These are phyloP conservation scores for Hemileia vastatrix DNA, from an alignment of 1,284 basidiomycete species.

Conservation along the genomic window DNA sequence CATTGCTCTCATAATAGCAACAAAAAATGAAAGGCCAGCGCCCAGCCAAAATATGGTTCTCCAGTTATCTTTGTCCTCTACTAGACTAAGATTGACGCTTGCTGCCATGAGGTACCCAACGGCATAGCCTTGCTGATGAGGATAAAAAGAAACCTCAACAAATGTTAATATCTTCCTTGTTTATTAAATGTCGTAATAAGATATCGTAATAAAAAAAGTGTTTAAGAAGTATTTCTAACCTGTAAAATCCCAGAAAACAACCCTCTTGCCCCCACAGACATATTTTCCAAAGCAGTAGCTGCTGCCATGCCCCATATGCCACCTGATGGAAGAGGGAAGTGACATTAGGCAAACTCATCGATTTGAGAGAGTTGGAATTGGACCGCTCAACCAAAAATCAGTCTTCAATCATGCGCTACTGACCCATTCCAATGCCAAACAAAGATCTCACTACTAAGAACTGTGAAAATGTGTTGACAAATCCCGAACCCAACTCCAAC, in stretches of 20 bases:
- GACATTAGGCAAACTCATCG: too few relatives aligned
- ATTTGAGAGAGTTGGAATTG: too few relatives aligned
- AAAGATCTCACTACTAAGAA: slow-evolving; percentile 48
- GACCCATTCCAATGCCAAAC: slow-evolving; percentile 49
- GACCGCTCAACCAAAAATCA: too few relatives aligned
- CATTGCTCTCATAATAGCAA: slow-evolving; percentile 59
- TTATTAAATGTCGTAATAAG: slow-evolving; percentile 52
- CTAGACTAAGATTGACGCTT: slow-evolving; percentile 30
- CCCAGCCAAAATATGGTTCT: slow-evolving; percentile 50
- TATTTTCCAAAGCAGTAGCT: slow-evolving; percentile 69
- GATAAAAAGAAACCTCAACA: not conserved
- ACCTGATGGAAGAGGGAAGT: too few relatives aligned
- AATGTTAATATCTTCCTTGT: slow-evolving; percentile 40
- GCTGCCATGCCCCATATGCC: slow-evolving; percentile 48
- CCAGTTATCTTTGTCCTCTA: slow-evolving; percentile 45
- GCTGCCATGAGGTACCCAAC: slow-evolving; percentile 33
- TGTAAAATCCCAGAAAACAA: slow-evolving; percentile 74
- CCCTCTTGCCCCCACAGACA: slow-evolving; percentile 76
- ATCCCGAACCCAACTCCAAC: slow-evolving; percentile 63
- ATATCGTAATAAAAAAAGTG: slow-evolving; percentile 53
- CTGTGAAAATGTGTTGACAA: slow-evolving; percentile 47
- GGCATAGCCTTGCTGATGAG: slow-evolving; percentile 28
- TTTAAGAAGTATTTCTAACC: slow-evolving; percentile 59
- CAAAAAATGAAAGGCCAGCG: slow-evolving; percentile 62
- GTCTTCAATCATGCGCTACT: too few relatives aligned